These are phyloP conservation scores for Stemphylium vesicarium DNA, from an alignment of 2,329 filamentous ascomycete species.

Conservation along the genomic window DNA sequence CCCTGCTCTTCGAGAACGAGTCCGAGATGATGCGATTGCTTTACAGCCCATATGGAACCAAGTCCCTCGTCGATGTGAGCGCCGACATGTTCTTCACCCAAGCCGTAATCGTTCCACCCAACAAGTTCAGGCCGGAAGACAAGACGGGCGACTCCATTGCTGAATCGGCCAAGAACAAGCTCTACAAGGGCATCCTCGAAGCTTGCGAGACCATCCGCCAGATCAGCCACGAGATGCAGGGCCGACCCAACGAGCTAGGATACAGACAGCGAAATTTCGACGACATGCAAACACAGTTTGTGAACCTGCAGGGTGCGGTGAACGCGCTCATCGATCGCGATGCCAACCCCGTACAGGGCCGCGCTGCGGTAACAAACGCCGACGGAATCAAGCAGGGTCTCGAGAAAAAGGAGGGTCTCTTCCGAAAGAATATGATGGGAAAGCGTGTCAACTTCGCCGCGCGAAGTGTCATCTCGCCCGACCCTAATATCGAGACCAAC, in stretches of 20 bases:
- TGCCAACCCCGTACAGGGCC: constrained; percentile 80
- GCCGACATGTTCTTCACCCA: constrained; percentile 95
- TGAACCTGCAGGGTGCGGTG: constrained; percentile 83
- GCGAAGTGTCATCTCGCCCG: constrained; percentile 95
- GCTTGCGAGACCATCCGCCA: constrained; percentile 75
- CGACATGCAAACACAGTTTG: constrained; percentile 81
- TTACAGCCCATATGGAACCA: constrained; percentile 76
- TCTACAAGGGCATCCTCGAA: constrained; percentile 85
- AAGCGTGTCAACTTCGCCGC: constrained; percentile 99
- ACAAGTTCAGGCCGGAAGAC: constrained; percentile 87
- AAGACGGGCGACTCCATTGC: constrained; percentile 81
- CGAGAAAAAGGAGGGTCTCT: constrained; percentile 98
- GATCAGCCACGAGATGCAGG: constrained; percentile 73
- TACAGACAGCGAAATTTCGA: constrained; percentile 67
- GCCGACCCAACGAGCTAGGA: constrained; percentile 47
- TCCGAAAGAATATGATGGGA: constrained; percentile 99
- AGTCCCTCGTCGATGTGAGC: constrained; percentile 62
- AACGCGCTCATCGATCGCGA: constrained; percentile 93
- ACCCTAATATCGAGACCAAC: constrained; percentile 98
- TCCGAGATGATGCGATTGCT: constrained; percentile 82
- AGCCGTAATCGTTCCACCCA: constrained; percentile 86
- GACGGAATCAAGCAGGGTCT: constrained; percentile 97
- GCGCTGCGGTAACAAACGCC: constrained; percentile 77
- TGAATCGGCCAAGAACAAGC: constrained; percentile 85
- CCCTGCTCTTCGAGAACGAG: constrained; percentile 84